Conservation (phyloP, 2,329 filamentous ascomycete species). For the Ascochyta fabae region DNA sequence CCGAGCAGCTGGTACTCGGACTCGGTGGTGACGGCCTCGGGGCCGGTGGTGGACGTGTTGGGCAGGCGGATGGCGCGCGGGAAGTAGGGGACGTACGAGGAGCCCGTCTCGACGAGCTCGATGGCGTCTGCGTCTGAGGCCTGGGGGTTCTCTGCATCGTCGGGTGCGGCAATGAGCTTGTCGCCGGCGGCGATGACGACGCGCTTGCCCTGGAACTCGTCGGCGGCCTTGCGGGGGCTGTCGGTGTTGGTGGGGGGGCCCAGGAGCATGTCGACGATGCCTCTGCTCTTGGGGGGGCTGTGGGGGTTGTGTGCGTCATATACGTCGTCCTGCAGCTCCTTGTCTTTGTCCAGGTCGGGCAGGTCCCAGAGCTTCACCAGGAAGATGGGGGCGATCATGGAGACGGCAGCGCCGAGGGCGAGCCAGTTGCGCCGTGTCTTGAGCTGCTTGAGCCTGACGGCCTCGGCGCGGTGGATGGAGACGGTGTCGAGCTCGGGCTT, state of each 20-base stretch:
- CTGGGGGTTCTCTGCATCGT: conserved; percentile 36
- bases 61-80: conserved; percentile 74
- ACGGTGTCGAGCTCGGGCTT: conserved; percentile 36
- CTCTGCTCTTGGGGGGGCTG: conserved; percentile 19
- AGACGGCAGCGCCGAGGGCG: conserved; percentile 42
- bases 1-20: conserved; percentile 87
- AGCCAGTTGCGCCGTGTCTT: conserved; percentile 42
- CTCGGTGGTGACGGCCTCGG: conserved; percentile 32
- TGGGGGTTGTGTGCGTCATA: not conserved
- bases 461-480: conserved; percentile 44
- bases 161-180: conserved; percentile 58
- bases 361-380: conserved; percentile 43
- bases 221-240: conserved; percentile 38
- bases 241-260: conserved; percentile 39
- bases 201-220: conserved; percentile 60
- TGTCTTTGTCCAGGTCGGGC: conserved; percentile 31
- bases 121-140: conserved; percentile 60
- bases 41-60: conserved; percentile 45
- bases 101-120: conserved; percentile 81
- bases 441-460: conserved; percentile 36
- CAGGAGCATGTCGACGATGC: conserved; percentile 33
- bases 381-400: conserved; percentile 48
- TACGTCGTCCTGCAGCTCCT: conserved; percentile 18
- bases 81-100: conserved; percentile 79
- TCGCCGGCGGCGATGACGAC: conserved; percentile 68